A percentile compares a stretch with the other conserved stretches of the same genome.
Evolutionary conservation across 176 grass and related monocot species (phyloP).

Genomic region (Dactylis glomerata): DNA sequence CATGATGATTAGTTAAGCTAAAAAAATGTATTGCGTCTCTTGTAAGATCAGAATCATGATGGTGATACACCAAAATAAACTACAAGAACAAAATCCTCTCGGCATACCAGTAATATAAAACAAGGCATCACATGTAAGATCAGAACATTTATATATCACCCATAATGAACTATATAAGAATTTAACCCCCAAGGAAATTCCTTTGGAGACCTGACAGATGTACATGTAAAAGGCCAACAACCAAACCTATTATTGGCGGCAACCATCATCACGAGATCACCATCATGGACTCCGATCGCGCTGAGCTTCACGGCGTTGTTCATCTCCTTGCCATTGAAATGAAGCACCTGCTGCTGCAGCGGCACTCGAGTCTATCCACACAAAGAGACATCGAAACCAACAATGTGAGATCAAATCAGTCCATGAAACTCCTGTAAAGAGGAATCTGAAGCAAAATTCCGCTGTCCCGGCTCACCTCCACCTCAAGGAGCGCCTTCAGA

Average conservation of each 20-base stretch:
- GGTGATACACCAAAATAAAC: background rate
- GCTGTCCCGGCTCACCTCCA: constrained; percentile 58
- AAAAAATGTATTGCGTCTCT: constrained; percentile 1
- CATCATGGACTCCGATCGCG: constrained; percentile 56
- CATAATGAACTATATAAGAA: background rate
- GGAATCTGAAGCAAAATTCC: background rate
- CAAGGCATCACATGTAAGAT: background rate
- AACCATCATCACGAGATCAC: constrained; percentile 82
- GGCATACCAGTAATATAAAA: background rate
- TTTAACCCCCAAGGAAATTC: background rate
- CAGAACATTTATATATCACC: background rate
- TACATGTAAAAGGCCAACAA: background rate
- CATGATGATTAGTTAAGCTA: background rate
- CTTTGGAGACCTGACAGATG: background rate
- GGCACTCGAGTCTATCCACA: constrained; percentile 60
- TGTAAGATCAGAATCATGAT: background rate
- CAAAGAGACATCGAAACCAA: constrained; percentile 7
- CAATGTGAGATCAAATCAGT: constrained; percentile 39
- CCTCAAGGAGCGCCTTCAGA: constrained; percentile 92
- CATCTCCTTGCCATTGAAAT: constrained; percentile 93
- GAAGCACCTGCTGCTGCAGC: constrained; percentile 64
- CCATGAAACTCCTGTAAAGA: background rate
- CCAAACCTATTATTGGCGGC: constrained; percentile 38
- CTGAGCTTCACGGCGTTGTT: constrained; percentile 70
- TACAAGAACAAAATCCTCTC: background rate